Evolutionary conservation across 352 stramenopile species (phyloP).

Genomic region (Phytophthora pistaciae): DNA sequence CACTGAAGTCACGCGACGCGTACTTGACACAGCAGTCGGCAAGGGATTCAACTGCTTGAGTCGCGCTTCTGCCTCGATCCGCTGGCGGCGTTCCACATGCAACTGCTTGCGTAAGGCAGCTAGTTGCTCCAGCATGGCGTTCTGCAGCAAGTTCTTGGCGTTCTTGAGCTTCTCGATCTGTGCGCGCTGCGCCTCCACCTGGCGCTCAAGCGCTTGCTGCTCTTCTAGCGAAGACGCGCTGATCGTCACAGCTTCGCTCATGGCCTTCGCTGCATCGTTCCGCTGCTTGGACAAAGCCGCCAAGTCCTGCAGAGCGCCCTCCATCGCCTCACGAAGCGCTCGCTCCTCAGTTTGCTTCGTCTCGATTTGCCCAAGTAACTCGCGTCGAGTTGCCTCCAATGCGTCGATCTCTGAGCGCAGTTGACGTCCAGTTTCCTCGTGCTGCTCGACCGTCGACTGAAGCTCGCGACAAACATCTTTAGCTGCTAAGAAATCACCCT

Average conservation of each 20-base stretch:
- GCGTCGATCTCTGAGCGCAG: slow-evolving; percentile 29
- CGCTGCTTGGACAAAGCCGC: slow-evolving; percentile 71
- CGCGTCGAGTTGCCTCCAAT: slow-evolving; percentile 38
- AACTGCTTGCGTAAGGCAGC: slow-evolving; percentile 80
- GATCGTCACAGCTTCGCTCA: slow-evolving; percentile 89
- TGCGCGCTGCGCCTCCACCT: slow-evolving; percentile 67
- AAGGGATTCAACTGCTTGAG: slow-evolving; percentile 57
- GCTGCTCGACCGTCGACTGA: slow-evolving; percentile 50
- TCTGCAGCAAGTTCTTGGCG: slow-evolving; percentile 81
- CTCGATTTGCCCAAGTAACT: slow-evolving; percentile 50
- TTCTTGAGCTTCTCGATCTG: slow-evolving; percentile 84
- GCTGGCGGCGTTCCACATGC: slow-evolving; percentile 70
- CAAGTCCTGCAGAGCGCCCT: slow-evolving; percentile 70
- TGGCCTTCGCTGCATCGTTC: slow-evolving; percentile 81
- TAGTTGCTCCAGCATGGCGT: slow-evolving; percentile 87
- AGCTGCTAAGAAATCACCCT: slow-evolving; percentile 64
- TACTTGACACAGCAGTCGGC: not conserved
- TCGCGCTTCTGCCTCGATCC: slow-evolving; percentile 75
- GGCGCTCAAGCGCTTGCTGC: slow-evolving; percentile 68
- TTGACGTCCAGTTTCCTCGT: slow-evolving; percentile 34
- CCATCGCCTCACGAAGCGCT: slow-evolving; percentile 70
- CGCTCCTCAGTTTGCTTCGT: slow-evolving; percentile 60
- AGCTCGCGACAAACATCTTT: slow-evolving; percentile 62
- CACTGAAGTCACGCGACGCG: not conserved
- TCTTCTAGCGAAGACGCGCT: slow-evolving; percentile 84